Evolutionary conservation across 2,329 filamentous ascomycete genomes (phyloP).

Genomic region (Aschersonia sp.): DNA sequence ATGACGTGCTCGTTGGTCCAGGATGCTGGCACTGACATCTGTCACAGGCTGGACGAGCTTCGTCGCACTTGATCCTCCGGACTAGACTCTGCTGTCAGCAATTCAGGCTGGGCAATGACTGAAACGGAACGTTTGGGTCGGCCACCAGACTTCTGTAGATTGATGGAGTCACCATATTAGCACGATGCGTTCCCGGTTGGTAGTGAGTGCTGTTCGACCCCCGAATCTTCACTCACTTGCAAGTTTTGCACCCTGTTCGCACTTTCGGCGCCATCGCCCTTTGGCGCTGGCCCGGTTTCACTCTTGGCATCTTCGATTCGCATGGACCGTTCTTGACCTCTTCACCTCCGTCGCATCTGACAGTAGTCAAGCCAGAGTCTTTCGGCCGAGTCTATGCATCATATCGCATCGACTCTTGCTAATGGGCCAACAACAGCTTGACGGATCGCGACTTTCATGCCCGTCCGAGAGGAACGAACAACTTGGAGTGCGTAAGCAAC

Average conservation of each 20-base stretch:
- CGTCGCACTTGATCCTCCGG: conserved; percentile 5
- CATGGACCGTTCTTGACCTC: neutral
- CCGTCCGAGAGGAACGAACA: neutral
- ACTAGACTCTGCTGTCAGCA: conserved; percentile 1
- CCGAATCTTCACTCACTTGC: conserved; percentile 2
- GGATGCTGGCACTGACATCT: conserved; percentile 1
- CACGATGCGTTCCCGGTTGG: neutral
- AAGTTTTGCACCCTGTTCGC: conserved; percentile 4
- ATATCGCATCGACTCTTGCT: neutral
- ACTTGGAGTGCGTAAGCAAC: neutral
- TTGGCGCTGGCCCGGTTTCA: conserved; percentile 4
- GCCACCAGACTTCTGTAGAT: neutral
- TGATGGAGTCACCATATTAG: neutral
- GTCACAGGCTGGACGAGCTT: conserved; percentile 2
- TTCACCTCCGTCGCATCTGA: neutral
- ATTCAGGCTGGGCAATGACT: neutral
- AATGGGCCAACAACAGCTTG: neutral
- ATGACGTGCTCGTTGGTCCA: neutral
- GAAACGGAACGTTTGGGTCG: neutral
- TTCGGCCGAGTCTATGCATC: neutral
- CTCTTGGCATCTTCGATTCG: conserved; percentile 2
- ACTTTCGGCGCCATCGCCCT: conserved; percentile 5
- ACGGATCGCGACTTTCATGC: neutral
- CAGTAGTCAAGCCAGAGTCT: neutral
- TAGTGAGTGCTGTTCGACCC: neutral